Conservation (phyloP, 2,329 filamentous ascomycete genomes). For the Calonectria honghensis region DNA sequence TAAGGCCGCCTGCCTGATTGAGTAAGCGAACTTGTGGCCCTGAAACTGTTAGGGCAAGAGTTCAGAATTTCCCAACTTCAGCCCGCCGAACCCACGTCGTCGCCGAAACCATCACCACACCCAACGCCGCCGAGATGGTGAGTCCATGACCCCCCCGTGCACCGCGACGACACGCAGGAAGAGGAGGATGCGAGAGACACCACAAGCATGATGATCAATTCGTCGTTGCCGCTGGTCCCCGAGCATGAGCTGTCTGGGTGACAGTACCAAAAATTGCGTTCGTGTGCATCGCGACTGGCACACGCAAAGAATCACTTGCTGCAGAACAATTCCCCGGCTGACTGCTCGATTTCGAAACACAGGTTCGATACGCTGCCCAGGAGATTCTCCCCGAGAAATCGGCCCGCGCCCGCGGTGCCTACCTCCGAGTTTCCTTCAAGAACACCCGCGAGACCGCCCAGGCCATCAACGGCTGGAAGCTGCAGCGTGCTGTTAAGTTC, state of each 20-base stretch:
- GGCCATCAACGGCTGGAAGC: constrained; percentile 99
- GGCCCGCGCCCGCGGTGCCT: constrained; percentile 97
- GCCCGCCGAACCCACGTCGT: constrained; percentile 68
- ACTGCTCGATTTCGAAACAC: constrained; percentile 45
- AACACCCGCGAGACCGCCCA: constrained; percentile 99
- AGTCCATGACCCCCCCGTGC: constrained; percentile 58
- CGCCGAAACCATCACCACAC: constrained; percentile 73
- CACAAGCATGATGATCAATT: constrained; percentile 28
- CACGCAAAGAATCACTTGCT: constrained; percentile 7
- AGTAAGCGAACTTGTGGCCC: constrained; percentile 68
- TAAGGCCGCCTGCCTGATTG: constrained; percentile 60
- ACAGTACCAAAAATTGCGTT: neutral
- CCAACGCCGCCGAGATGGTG: constrained; percentile 75
- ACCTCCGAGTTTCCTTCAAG: constrained; percentile 99
- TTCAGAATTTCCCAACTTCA: constrained; percentile 69
- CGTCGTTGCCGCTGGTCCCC: constrained; percentile 4
- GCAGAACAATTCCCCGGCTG: constrained; percentile 46
- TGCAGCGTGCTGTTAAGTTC: constrained; percentile 95
- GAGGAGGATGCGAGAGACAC: constrained; percentile 44
- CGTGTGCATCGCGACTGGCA: constrained; percentile 23
- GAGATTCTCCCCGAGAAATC: constrained; percentile 92
- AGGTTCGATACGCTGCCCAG: constrained; percentile 98
- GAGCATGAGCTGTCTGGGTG: neutral
- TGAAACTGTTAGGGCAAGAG: constrained; percentile 64
- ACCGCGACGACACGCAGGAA: constrained; percentile 45